Percentiles rank a stretch among this genome's conserved stretches.
phyloP scores from a whole-genome alignment of 129 eudicot genomes.

The Oenanthe sinensis region DNA sequence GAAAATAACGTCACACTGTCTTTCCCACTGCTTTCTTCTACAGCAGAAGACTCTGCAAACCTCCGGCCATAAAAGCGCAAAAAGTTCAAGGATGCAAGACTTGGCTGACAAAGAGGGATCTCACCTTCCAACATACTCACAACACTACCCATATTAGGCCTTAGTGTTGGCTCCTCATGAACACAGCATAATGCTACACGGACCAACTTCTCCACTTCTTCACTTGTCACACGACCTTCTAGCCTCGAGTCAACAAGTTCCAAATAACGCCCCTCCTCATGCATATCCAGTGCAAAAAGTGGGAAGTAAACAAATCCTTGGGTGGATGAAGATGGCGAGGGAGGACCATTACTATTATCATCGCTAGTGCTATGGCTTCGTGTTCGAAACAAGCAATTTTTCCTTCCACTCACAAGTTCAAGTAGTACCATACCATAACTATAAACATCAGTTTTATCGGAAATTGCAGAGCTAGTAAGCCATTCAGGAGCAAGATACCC shows the following conservation, averaged over 20 bases:
- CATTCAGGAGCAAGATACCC: constrained; percentile 94
- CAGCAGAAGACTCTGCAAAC: constrained; percentile 52
- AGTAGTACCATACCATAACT: constrained; percentile 85
- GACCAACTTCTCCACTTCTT: constrained; percentile 70
- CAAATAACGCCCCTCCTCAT: constrained; percentile 54
- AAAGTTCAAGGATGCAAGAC: constrained; percentile 50
- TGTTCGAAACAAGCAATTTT: constrained; percentile 40
- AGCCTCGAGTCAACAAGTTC: constrained; percentile 71
- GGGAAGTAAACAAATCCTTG: constrained; percentile 50
- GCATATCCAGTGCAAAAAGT: constrained; percentile 74
- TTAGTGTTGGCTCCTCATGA: constrained; percentile 66
- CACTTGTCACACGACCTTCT: constrained; percentile 41
- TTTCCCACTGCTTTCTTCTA: constrained; percentile 23
- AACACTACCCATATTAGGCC: constrained; percentile 66
- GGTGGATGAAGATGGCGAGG: constrained; percentile 25
- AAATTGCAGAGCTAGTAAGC: constrained; percentile 78
- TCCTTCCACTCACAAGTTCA: constrained; percentile 72
- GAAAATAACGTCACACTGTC: constrained; percentile 20
- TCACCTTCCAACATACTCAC: constrained; percentile 75
- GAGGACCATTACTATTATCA: constrained; percentile 23
- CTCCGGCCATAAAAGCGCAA: constrained; percentile 75
- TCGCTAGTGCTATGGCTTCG: constrained; percentile 32
- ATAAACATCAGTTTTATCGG: constrained; percentile 83
- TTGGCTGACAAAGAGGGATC: constrained; percentile 43
- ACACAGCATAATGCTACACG: constrained; percentile 77